Evolutionary conservation across 768 basidiomycete species (phyloP).

Genomic region (Infundibulicybe gibba): DNA sequence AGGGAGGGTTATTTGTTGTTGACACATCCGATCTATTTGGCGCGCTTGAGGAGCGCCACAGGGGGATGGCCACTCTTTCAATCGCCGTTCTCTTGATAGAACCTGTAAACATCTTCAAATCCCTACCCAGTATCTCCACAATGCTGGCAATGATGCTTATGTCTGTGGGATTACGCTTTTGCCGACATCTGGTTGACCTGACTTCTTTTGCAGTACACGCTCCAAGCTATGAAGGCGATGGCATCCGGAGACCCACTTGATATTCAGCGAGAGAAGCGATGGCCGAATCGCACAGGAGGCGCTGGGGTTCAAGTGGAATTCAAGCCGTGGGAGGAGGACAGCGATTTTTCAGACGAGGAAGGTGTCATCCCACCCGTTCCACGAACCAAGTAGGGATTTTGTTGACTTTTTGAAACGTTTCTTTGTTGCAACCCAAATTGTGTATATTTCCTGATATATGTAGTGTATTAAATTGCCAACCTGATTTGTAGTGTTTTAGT

Average conservation of each 20-base stretch:
- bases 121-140: constrained; percentile 57
- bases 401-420: neutral
- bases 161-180: constrained; percentile 36
- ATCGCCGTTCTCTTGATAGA: constrained; percentile 54
- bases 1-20: constrained; percentile 56
- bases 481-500: constrained; percentile 2
- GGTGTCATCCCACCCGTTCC: constrained; percentile 23
- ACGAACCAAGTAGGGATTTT: neutral
- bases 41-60: constrained; percentile 43
- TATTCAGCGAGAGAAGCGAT: constrained; percentile 71
- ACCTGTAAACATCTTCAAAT: constrained; percentile 65
- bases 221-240: constrained; percentile 66
- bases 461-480: neutral
- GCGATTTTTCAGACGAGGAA: constrained; percentile 43
- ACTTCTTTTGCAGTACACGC: constrained; percentile 55
- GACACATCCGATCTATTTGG: constrained; percentile 76
- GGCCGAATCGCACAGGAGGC: constrained; percentile 58
- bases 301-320: constrained; percentile 52
- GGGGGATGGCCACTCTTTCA: constrained; percentile 44
- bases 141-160: constrained; percentile 85
- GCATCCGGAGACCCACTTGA: constrained; percentile 72
- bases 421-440: neutral
- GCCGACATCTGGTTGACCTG: neutral
- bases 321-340: constrained; percentile 56
- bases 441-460: neutral